Evolutionary conservation across 2,329 filamentous ascomycete species (phyloP).

Genomic region (Tothia fuscella): DNA sequence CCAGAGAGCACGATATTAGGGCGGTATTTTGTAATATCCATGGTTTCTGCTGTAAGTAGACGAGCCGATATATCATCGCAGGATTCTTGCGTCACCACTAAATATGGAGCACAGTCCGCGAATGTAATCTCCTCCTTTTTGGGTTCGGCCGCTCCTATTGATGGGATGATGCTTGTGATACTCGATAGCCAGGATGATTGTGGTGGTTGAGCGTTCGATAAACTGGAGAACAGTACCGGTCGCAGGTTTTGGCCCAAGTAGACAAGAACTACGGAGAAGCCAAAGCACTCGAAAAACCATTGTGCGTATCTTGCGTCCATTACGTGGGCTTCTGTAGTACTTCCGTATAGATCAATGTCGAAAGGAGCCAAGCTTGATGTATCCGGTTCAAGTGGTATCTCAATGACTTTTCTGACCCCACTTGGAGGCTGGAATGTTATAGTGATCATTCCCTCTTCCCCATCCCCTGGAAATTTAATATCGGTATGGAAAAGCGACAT

Average conservation of each 20-base stretch:
- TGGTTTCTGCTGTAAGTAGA: slow-evolving; percentile 23
- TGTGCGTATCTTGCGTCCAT: slow-evolving; percentile 30
- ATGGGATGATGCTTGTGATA: slow-evolving; percentile 12
- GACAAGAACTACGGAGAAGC: slow-evolving; percentile 29
- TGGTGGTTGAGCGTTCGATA: slow-evolving; percentile 10
- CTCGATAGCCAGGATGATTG: slow-evolving; percentile 22
- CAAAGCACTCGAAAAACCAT: slow-evolving; percentile 34
- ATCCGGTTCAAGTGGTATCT: slow-evolving; percentile 30
- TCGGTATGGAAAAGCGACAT: slow-evolving; percentile 30
- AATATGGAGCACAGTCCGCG: slow-evolving; percentile 62
- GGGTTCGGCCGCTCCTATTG: slow-evolving; percentile 14
- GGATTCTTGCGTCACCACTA: slow-evolving; percentile 59
- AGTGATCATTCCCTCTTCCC: slow-evolving; percentile 22
- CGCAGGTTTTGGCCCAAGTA: slow-evolving; percentile 32
- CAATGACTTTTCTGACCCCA: slow-evolving; percentile 15
- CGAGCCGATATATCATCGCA: slow-evolving; percentile 49
- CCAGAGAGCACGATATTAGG: slow-evolving; percentile 34
- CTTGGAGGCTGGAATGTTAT: slow-evolving; percentile 28
- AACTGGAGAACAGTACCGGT: slow-evolving; percentile 23
- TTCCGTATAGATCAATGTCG: slow-evolving; percentile 32
- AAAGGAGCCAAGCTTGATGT: slow-evolving; percentile 23
- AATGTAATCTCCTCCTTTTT: slow-evolving; percentile 43
- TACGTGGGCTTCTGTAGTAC: slow-evolving; percentile 29
- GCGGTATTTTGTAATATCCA: slow-evolving; percentile 36
- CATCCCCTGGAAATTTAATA: slow-evolving; percentile 21